Evolutionary conservation across 148 eudicot species (phyloP).

Genomic region (Camellia japonica): DNA sequence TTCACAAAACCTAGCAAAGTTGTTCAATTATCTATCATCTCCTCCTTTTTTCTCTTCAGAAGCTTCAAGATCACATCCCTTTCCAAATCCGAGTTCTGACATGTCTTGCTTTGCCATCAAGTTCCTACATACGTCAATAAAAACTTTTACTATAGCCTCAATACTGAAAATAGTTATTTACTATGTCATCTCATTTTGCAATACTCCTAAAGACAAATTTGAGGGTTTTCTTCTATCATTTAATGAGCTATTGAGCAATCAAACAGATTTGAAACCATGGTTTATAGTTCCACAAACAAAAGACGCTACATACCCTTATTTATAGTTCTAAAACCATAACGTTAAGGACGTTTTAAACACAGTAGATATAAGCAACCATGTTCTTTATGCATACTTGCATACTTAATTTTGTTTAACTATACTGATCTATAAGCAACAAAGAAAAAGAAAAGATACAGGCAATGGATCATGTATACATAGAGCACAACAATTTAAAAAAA

Average conservation of each 20-base stretch:
- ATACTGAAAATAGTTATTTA: too few species aligned
- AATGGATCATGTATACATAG: neutral
- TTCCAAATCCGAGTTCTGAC: constrained; percentile 84
- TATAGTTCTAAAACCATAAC: neutral
- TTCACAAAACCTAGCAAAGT: constrained; percentile 5
- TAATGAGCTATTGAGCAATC: neutral
- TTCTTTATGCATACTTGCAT: neutral
- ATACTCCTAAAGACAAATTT: neutral
- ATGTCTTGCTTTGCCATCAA: constrained; percentile 96
- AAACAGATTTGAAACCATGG: neutral
- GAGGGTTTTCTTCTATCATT: neutral
- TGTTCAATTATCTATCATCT: constrained; percentile 18
- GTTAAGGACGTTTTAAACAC: neutral
- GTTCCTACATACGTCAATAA: constrained; percentile 51
- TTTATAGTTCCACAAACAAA: constrained; percentile 6
- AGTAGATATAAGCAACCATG: neutral
- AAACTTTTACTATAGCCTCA: too few species aligned
- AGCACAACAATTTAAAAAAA: too few species aligned
- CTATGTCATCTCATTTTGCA: neutral
- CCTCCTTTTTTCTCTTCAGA: constrained; percentile 26
- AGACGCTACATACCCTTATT: neutral
- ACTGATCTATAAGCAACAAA: neutral
- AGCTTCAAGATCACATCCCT: constrained; percentile 36
- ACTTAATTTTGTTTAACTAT: neutral
- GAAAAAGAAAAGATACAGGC: neutral